Evolutionary conservation across 306 rosid genomes (phyloP).

Genomic region (Cicer chorassanicum): DNA sequence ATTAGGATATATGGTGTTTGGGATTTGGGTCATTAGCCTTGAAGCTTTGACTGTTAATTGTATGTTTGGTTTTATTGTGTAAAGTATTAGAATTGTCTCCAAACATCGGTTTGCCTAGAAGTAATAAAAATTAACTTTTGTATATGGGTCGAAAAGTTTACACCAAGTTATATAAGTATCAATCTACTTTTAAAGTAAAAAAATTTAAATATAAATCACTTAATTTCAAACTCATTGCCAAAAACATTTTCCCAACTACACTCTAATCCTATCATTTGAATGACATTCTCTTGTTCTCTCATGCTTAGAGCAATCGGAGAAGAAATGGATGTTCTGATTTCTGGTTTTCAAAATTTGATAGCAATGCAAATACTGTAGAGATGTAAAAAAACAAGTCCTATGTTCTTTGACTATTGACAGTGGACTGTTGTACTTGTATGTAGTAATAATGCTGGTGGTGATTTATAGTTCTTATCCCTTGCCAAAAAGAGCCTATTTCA

Average conservation of each 20-base stretch:
- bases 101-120: neutral
- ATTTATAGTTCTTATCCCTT: constrained; percentile 16
- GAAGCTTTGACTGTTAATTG: neutral
- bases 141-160: too few relatives aligned
- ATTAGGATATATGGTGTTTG: constrained; percentile 1
- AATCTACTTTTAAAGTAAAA: neutral
- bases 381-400: constrained; percentile 3
- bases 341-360: constrained; percentile 24
- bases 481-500: constrained; percentile 20
- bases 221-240: neutral
- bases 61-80: neutral
- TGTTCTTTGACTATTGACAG: constrained; percentile 34
- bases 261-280: constrained; percentile 6
- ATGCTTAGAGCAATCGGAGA: constrained; percentile 22
- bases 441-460: neutral
- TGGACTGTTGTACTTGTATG: neutral
- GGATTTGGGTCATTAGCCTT: constrained; percentile 27
- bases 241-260: neutral
- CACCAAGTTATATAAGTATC: neutral
- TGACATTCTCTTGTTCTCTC: neutral
- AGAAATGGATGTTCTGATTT: constrained; percentile 17
- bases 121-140: neutral
- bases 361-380: neutral
- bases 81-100: neutral
- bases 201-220: neutral